phyloP scores from a whole-genome alignment of 768 basidiomycete species.

The Lactarius hatsudake region DNA sequence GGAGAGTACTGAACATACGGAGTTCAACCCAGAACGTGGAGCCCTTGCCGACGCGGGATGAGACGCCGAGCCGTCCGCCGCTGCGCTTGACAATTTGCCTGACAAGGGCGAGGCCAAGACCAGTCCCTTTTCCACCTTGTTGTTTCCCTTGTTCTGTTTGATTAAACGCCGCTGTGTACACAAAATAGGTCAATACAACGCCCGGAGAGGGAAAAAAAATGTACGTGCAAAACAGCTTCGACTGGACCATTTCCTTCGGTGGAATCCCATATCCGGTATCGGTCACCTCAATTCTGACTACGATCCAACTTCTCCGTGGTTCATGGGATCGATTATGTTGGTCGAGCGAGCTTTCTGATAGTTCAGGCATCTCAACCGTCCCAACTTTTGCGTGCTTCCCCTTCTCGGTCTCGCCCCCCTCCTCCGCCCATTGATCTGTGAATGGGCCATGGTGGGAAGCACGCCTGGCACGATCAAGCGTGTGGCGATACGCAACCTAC shows the following conservation, averaged over 20 bases:
- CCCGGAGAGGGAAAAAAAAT: background rate
- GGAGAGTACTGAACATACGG: conserved; percentile 39
- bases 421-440: background rate
- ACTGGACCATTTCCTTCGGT: conserved; percentile 64
- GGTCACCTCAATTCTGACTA: conserved; percentile 80
- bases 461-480: conserved; percentile 45
- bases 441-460: conserved; percentile 13
- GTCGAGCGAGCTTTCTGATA: conserved; percentile 39
- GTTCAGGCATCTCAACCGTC: conserved; percentile 8
- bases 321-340: conserved; percentile 50
- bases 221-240: conserved; percentile 66
- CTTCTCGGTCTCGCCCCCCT: background rate
- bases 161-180: conserved; percentile 59
- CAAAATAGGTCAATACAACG: background rate
- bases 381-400: background rate
- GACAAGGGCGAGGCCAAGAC: conserved; percentile 51
- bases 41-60: conserved; percentile 54
- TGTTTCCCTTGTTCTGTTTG: conserved; percentile 74
- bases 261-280: conserved; percentile 71
- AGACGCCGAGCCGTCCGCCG: conserved; percentile 45
- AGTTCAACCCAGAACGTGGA: conserved; percentile 90
- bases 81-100: conserved; percentile 52
- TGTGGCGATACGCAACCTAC: conserved; percentile 65
- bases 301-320: conserved; percentile 56
- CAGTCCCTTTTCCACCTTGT: conserved; percentile 59